Base-by-base conservation (phyloP, 164 flowering plant species). In the Magnolia changhungtana region DNA sequence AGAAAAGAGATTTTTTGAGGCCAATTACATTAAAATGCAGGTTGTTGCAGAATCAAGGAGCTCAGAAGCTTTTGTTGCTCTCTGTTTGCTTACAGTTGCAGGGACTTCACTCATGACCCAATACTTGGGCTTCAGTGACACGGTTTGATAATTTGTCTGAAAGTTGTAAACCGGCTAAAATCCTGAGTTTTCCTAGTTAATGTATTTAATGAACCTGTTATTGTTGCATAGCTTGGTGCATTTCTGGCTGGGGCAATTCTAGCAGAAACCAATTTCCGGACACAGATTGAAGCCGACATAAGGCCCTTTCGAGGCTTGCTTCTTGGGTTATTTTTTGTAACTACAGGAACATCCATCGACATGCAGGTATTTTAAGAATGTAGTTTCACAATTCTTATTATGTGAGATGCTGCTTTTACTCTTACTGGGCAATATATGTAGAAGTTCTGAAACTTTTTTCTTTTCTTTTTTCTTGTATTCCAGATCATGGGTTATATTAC, bases 211-310 rank as follows among this genome's bases (percentile, higher is more conserved):
- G 58, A 67, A 50, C 66, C 80, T 68, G 23, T 72, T 76, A 37
- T 59, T 21, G 64, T 61, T 82, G 23, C 84, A 83, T 91, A 96
- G 99, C 98, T 96, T 74, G 99, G 99, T 80, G 99, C 99, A 77
- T 96, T 96, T 89, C 76, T 96, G 67, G 99, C 97, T 80, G 99
- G 99, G 72, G 99, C 97, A 71, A 45, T 96, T 67, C 82, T 96
- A 66, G 99, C 99, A 68, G 99, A 96, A 86, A 96, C 99, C 78
- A 96, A 96, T 85, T 94, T 94, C 78, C 86, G 99, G 72, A 94
- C 98, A 72, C 99, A 96, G 83, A 94, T 96, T 83, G 99, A 96
- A 90, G 99, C 99, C 72, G 99, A 96, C 81, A 94, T 96, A 72
- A 85, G 97, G 76, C 99, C 99, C 71, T 96, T 96, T 78, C 88